Evolutionary conservation across 2,329 filamentous ascomycete species (phyloP).

Genomic region (Epichloe amarillans): DNA sequence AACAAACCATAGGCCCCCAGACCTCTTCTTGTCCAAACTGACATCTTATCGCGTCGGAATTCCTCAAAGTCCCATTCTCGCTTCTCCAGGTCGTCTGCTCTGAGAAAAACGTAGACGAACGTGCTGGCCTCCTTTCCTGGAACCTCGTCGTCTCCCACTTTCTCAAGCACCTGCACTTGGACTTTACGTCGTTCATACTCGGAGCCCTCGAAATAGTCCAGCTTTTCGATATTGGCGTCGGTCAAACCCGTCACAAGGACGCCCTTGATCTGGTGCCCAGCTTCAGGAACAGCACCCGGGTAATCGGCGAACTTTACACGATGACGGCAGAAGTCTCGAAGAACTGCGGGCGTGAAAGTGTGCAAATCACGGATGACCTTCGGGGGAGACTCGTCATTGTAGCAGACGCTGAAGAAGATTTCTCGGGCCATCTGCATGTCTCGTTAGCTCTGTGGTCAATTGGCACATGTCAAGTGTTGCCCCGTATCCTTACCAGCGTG

Average conservation of each 20-base stretch:
- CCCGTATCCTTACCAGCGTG: slow-evolving; percentile 19
- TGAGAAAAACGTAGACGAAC: slow-evolving; percentile 52
- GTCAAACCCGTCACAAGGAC: slow-evolving; percentile 68
- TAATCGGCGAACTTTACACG: slow-evolving; percentile 63
- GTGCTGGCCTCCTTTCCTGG: slow-evolving; percentile 37
- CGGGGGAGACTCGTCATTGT: slow-evolving; percentile 39
- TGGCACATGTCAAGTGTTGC: background rate
- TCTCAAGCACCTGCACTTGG: slow-evolving; percentile 37
- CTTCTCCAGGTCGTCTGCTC: slow-evolving; percentile 43
- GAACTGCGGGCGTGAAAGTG: slow-evolving; percentile 58
- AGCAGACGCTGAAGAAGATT: slow-evolving; percentile 76
- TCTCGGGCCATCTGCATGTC: slow-evolving; percentile 57
- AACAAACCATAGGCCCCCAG: slow-evolving; percentile 29
- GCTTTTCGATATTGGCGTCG: slow-evolving; percentile 55
- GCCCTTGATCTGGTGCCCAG: slow-evolving; percentile 52
- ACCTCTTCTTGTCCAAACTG: slow-evolving; percentile 37
- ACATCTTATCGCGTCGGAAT: slow-evolving; percentile 63
- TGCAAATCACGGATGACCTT: slow-evolving; percentile 41
- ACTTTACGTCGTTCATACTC: slow-evolving; percentile 52
- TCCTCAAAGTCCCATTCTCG: slow-evolving; percentile 80
- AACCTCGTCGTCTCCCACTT: slow-evolving; percentile 23
- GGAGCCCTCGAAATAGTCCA: slow-evolving; percentile 72
- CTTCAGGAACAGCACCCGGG: slow-evolving; percentile 55
- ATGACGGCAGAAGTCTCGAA: slow-evolving; percentile 57
- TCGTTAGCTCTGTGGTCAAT: slow-evolving; percentile 12